Base-by-base conservation (phyloP, 23 red algal genomes). In the Gracilaria gracilis region DNA sequence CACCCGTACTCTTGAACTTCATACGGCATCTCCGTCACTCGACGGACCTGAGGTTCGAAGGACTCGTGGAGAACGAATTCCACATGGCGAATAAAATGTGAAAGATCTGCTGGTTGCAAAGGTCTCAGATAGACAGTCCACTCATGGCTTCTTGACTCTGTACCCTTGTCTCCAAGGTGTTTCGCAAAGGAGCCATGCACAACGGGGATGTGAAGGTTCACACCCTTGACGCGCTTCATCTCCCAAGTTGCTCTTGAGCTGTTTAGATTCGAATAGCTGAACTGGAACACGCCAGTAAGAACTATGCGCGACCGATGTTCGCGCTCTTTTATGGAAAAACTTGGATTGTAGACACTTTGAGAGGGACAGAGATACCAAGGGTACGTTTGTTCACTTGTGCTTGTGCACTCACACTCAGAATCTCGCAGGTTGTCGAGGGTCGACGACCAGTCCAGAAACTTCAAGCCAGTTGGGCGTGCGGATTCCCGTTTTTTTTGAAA, bases 21-120 rank as follows among this genome's bases (percentile, higher is more conserved):
- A 73, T 94, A 99, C 4, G 97, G 97, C 71, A 95, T 93, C 66
- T 93, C 77, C 12, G 85, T 84, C 19, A 99, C 94, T 27, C 82
- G 76, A 36, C 97, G 91, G 28, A 67, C 79, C 25, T 88, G 93
- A 51, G 94, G 90, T 25, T 76, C 51, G 33, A 99, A 96, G 5
- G 83, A 95, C 87, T 96, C 94, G 88, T 99, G 97, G 5, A 99
- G 91, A 42, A 96, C 75, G 55, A 99, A 99, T 57, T 99, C 97
- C 19, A 99, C 97, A 67, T 95, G 80, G 47, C 76, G 72, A 55
- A 99, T 93, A 49, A 96, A 94, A 71, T 95, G 87, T 31, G 94
- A 96, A 47, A 99, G 83, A 57, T 96, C 91, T 54, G 83, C 91
- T 19, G 59, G 35, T 73, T 95, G 70, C 81, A 94, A 55, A 53